Conservation (phyloP, 345 rosid species). For the Fremontodendron californicum region DNA sequence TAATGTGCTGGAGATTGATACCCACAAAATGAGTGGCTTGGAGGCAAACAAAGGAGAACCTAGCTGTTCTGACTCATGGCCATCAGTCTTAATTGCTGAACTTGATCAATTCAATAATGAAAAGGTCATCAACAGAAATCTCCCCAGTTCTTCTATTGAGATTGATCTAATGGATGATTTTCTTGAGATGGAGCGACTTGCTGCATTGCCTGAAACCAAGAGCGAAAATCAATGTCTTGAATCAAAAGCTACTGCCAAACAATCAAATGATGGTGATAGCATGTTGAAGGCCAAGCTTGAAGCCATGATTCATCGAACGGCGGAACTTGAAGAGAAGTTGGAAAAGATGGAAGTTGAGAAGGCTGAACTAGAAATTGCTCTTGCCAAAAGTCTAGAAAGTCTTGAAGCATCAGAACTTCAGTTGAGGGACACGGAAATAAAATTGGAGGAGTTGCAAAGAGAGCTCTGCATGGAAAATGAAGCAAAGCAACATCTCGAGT, state of each 20-base stretch:
- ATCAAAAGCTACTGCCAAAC: slow-evolving; percentile 34
- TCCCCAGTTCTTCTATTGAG: slow-evolving; percentile 39
- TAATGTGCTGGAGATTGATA: slow-evolving; percentile 34
- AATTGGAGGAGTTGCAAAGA: slow-evolving; percentile 47
- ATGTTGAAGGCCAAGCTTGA: slow-evolving; percentile 49
- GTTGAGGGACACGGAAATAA: slow-evolving; percentile 44
- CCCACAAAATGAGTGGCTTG: slow-evolving; percentile 23
- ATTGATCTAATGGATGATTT: slow-evolving; percentile 90
- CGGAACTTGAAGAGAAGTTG: slow-evolving; percentile 44
- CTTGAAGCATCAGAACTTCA: slow-evolving; percentile 41
- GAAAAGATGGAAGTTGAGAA: slow-evolving; percentile 36
- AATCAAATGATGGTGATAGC: slow-evolving; percentile 29
- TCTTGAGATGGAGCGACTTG: slow-evolving; percentile 93
- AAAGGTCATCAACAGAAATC: slow-evolving; percentile 31
- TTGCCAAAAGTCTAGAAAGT: slow-evolving; percentile 39
- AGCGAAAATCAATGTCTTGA: slow-evolving; percentile 28
- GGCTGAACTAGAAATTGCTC: slow-evolving; percentile 55
- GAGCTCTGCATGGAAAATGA: slow-evolving; percentile 44
- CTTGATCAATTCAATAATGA: slow-evolving; percentile 47
- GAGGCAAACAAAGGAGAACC: slow-evolving; percentile 25
- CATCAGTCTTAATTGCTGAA: slow-evolving; percentile 45
- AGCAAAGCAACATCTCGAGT: slow-evolving; percentile 47
- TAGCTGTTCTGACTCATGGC: slow-evolving; percentile 50
- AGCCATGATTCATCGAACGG: slow-evolving; percentile 27
- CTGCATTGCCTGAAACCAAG: slow-evolving; percentile 53